A percentile compares a stretch with the other conserved stretches of the same genome.
Conservation (phyloP, 2,329 filamentous ascomycete species). For the Colletotrichum destructivum region DNA sequence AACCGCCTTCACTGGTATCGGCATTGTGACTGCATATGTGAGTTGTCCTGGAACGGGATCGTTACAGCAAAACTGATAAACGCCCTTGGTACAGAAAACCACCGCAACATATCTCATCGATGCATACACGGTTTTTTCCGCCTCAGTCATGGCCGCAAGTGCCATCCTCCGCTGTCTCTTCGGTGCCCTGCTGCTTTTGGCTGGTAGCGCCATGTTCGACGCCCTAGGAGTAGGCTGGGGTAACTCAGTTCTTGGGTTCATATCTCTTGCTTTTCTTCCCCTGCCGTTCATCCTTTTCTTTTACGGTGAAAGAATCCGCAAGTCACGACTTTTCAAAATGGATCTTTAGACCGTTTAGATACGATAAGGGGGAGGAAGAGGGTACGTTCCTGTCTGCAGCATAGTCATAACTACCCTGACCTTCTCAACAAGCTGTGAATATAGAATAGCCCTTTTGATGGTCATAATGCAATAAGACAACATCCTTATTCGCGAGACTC, state of each 20-base stretch:
- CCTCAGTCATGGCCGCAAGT: conserved; percentile 75
- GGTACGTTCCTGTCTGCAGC: too few relatives aligned
- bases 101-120: conserved; percentile 66
- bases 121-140: conserved; percentile 70
- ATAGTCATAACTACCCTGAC: too few relatives aligned
- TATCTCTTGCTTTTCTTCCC: conserved; percentile 61
- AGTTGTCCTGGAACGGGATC: background rate
- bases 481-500: too few relatives aligned
- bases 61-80: background rate
- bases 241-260: conserved; percentile 59
- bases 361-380: too few relatives aligned
- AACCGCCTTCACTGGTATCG: conserved; percentile 65
- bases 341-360: conserved; percentile 4
- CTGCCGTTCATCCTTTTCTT: conserved; percentile 61
- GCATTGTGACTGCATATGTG: conserved; percentile 45
- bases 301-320: conserved; percentile 57
- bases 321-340: conserved; percentile 10
- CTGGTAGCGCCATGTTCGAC: conserved; percentile 65
- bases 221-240: conserved; percentile 69
- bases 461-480: too few relatives aligned
- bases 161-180: conserved; percentile 68
- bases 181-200: conserved; percentile 67
- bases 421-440: too few relatives aligned
- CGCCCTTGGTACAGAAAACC: conserved; percentile 3
- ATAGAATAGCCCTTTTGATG: too few relatives aligned